Base-by-base conservation (phyloP, 768 basidiomycete species). In the Auriscalpium microsporum region DNA sequence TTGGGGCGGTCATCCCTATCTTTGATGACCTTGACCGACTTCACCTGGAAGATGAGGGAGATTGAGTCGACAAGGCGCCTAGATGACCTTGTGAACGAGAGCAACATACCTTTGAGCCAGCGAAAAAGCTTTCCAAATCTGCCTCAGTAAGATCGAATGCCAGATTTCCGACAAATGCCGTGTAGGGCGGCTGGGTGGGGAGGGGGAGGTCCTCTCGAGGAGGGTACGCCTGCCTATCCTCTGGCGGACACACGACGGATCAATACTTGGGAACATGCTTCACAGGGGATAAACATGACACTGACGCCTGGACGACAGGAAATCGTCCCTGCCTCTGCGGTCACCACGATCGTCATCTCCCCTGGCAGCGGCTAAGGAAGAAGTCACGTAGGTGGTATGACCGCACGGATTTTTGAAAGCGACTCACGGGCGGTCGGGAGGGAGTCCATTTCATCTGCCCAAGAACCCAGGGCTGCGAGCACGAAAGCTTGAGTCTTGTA, bases 381-480 rank as follows among this genome's bases (percentile, higher is more conserved):
- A 28, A 28, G 28, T 28, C 28, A 28, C 5, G 28, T 28, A 28
- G 28, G 28, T 7, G 28, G 28, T 28, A 28, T 28, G 28, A 28
- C 28, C 28, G 4, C 28, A 28, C 28, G 7, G 28, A 28, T 28
- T 28, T 28, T 28, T 28, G 28, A 4, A 28, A 28, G 28, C 28
- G n/a, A 78, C 94, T 75, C 75, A 98, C 95, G 95, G 66, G 92
- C 94, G 63, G 83, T 87, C 28, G 95, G 95, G 58, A 98, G 79
- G 34, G 79, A 64, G 62, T 96, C 94, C 91, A 97, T 94, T 72
- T 98, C 96, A 69, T 98, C 96, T 8, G 96, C 96, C 96, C 96
- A 99, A 67, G 91, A 94, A 65, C 93, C 95, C 52, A 90, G 73
- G 52, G 84, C 91, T 93, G 56, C 13, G 55, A 28, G 28, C 28